Evolutionary conservation across 2,329 filamentous ascomycete species (phyloP).

Genomic region (Fusarium sulawesiense): DNA sequence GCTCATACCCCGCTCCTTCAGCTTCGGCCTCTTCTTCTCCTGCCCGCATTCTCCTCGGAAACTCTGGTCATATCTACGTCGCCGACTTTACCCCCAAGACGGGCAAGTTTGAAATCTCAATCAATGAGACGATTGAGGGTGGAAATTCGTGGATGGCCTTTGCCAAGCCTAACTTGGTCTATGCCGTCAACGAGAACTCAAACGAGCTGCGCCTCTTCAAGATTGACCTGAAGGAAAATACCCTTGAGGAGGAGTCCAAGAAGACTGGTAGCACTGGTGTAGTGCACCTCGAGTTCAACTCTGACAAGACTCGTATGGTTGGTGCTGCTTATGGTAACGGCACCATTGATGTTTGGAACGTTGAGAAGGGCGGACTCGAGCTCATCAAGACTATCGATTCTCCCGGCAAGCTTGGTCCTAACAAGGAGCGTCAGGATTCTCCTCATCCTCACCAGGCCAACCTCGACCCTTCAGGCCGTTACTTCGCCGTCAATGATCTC

Average conservation of each 20-base stretch:
- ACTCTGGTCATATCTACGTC: conserved; percentile 54
- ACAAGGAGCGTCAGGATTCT: conserved; percentile 48
- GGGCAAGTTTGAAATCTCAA: conserved; percentile 52
- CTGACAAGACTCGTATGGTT: conserved; percentile 58
- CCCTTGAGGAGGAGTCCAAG: conserved; percentile 46
- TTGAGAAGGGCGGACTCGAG: conserved; percentile 51
- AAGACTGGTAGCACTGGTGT: conserved; percentile 56
- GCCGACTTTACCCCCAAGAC: conserved; percentile 55
- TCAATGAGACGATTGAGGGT: conserved; percentile 51
- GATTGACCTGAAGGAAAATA: conserved; percentile 50
- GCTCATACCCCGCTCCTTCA: conserved; percentile 16
- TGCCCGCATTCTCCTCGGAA: conserved; percentile 55
- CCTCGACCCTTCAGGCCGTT: conserved; percentile 61
- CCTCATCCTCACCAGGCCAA: conserved; percentile 61
- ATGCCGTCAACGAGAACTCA: conserved; percentile 61
- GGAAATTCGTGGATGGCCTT: conserved; percentile 61
- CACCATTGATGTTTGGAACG: conserved; percentile 60
- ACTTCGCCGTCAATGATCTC: conserved; percentile 62
- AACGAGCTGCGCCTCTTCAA: conserved; percentile 54
- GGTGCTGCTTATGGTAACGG: conserved; percentile 57
- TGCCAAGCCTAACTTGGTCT: conserved; percentile 54
- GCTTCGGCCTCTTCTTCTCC: conserved; percentile 16
- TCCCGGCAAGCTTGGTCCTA: conserved; percentile 49
- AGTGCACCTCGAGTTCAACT: conserved; percentile 61
- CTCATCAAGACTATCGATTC: conserved; percentile 55